Evolutionary conservation across 495 filamentous ascomycete genomes (phyloP).

Genomic region (Cladorrhinum samala): DNA sequence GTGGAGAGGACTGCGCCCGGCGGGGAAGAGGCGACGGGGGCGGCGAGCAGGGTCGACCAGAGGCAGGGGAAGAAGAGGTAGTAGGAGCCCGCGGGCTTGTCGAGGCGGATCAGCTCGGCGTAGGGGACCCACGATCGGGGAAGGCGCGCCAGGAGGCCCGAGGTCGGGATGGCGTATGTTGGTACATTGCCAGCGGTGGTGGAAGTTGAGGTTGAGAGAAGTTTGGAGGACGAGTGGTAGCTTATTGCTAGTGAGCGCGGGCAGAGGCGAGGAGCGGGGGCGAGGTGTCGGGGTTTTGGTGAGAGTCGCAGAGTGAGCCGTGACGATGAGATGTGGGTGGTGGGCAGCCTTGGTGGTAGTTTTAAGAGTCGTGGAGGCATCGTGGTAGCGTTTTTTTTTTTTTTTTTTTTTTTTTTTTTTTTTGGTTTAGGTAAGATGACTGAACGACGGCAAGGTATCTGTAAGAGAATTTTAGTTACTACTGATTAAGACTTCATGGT

Average conservation of each 20-base stretch:
- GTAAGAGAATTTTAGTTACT: background rate
- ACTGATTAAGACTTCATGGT: too few species aligned
- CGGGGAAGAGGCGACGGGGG: slow-evolving; percentile 56
- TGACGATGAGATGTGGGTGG: background rate
- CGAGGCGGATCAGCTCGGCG: slow-evolving; percentile 85
- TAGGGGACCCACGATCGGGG: slow-evolving; percentile 79
- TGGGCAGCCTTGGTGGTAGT: background rate
- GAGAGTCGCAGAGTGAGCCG: slow-evolving; percentile 9
- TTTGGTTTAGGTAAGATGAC: too few species aligned
- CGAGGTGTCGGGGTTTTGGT: slow-evolving; percentile 8
- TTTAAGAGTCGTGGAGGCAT: slow-evolving; percentile 3
- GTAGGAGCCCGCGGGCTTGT: slow-evolving; percentile 91
- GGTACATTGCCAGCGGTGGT: background rate
- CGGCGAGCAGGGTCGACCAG: slow-evolving; percentile 75
- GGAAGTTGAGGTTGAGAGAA: slow-evolving; percentile 13
- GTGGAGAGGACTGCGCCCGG: slow-evolving; percentile 56
- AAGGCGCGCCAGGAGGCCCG: slow-evolving; percentile 69
- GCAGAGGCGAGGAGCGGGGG: slow-evolving; percentile 9
- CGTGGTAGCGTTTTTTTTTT: too few species aligned
- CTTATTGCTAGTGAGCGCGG: slow-evolving; percentile 1
- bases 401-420: too few species aligned
- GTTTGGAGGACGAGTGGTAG: slow-evolving; percentile 21
- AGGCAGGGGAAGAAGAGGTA: slow-evolving; percentile 95
- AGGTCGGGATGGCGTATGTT: slow-evolving; percentile 61
- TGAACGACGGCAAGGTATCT: too few species aligned